Percentiles rank a stretch among this genome's conserved stretches.
phyloP scores from a whole-genome alignment of 495 filamentous ascomycete species.

The Achaetomiella virescens region DNA sequence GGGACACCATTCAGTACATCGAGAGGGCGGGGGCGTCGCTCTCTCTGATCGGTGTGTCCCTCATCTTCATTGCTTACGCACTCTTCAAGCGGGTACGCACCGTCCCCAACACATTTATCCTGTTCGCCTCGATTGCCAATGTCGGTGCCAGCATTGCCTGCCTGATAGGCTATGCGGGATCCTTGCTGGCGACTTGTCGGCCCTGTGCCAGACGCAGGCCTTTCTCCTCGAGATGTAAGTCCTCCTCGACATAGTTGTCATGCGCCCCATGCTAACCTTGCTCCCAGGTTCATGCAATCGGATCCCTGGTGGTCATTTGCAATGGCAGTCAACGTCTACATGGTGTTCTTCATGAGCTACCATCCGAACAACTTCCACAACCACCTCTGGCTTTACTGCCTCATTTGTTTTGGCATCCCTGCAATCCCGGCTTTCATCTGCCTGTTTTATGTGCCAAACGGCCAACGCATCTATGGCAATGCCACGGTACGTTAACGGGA shows the following conservation, averaged over 20 bases:
- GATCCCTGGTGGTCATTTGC: conserved; percentile 58
- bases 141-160: conserved; percentile 70
- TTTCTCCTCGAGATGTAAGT: conserved; percentile 61
- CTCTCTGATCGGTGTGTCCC: conserved; percentile 60
- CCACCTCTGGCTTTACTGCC: conserved; percentile 62
- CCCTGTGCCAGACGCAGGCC: conserved; percentile 68
- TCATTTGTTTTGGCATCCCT: conserved; percentile 70
- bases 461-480: conserved; percentile 60
- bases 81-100: conserved; percentile 56
- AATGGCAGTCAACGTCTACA: conserved; percentile 82
- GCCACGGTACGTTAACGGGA: conserved; percentile 46
- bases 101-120: conserved; percentile 75
- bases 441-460: conserved; percentile 45
- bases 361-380: conserved; percentile 56
- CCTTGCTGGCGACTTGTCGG: conserved; percentile 43
- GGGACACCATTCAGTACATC: conserved; percentile 31
- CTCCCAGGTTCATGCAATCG: conserved; percentile 50
- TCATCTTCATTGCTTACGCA: conserved; percentile 67
- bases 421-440: conserved; percentile 62
- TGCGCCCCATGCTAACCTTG: conserved; percentile 9
- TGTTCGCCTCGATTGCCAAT: conserved; percentile 81
- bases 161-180: conserved; percentile 57
- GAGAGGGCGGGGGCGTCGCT: conserved; percentile 49
- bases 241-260: conserved; percentile 40
- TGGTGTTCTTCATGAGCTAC: conserved; percentile 73